phyloP scores from a whole-genome alignment of 805 yeast species.

The Candida ortonii region DNA sequence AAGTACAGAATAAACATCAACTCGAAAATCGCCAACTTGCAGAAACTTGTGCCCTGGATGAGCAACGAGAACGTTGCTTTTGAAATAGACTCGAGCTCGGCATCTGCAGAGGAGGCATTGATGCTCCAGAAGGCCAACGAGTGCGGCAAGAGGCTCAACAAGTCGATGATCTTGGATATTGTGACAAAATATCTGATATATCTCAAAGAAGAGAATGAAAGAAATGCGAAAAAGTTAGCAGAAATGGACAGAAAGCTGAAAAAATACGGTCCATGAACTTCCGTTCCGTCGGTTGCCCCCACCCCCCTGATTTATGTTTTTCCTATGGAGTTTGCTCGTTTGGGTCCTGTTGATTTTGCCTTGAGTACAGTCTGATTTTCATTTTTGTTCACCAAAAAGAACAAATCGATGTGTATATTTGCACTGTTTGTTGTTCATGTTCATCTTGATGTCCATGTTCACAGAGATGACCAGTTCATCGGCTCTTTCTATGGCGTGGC shows the following conservation, averaged over 20 bases:
- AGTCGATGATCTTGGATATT: slow-evolving; percentile 64
- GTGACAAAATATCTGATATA: slow-evolving; percentile 60
- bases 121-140: slow-evolving; percentile 12
- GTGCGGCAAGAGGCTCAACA: slow-evolving; percentile 48
- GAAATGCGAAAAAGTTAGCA: slow-evolving; percentile 16
- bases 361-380: too few relatives aligned
- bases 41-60: slow-evolving; percentile 66
- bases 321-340: too few relatives aligned
- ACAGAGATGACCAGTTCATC: too few relatives aligned
- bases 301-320: too few relatives aligned
- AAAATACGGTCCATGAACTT: slow-evolving; percentile 5
- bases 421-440: too few relatives aligned
- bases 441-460: too few relatives aligned
- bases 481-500: too few relatives aligned
- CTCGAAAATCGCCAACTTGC: slow-evolving; percentile 66
- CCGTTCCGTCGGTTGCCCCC: too few relatives aligned
- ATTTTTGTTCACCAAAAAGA: too few relatives aligned
- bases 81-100: slow-evolving; percentile 42
- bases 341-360: too few relatives aligned
- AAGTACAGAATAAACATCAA: slow-evolving; percentile 70
- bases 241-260: slow-evolving; percentile 30
- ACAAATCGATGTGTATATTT: too few relatives aligned
- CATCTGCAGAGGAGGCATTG: slow-evolving; percentile 5
- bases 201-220: slow-evolving; percentile 48
- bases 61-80: slow-evolving; percentile 61